Conservation (phyloP, 1,284 basidiomycete species). For the Apiotrichum gracile region DNA sequence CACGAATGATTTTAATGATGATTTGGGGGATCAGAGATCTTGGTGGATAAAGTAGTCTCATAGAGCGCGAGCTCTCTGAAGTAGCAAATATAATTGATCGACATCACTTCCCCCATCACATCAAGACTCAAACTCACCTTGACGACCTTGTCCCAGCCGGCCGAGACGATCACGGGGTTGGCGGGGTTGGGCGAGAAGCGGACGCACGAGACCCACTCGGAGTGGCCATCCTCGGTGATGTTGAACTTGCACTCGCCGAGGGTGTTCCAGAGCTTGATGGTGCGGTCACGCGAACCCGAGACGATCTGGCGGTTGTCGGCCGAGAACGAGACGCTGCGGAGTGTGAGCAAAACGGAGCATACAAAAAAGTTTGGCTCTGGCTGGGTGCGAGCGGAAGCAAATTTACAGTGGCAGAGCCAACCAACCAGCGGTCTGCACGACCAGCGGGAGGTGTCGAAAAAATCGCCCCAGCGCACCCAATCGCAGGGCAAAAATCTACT, state of each 20-base stretch:
- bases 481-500: conserved; percentile 16
- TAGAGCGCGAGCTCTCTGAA: conserved; percentile 64
- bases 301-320: conserved; percentile 99
- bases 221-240: conserved; percentile 97
- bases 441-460: background rate
- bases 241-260: conserved; percentile 99
- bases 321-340: conserved; percentile 73
- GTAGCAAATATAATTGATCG: conserved; percentile 69
- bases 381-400: background rate
- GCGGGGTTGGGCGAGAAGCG: conserved; percentile 97
- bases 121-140: conserved; percentile 68
- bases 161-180: conserved; percentile 98
- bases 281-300: conserved; percentile 91
- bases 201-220: conserved; percentile 98
- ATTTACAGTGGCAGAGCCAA: background rate
- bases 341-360: background rate
- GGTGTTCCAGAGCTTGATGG: conserved; percentile 99
- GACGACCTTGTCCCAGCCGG: conserved; percentile 99
- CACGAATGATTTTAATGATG: conserved; percentile 1
- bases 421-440: background rate
- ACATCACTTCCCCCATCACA: conserved; percentile 48
- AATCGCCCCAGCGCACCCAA: background rate
- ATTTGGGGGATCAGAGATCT: conserved; percentile 58
- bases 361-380: background rate
- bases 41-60: conserved; percentile 71